A percentile compares a stretch with the other conserved stretches of the same genome.
phyloP scores from a whole-genome alignment of 2,329 filamentous ascomycete species.

The Neofusicoccum umdonicola region DNA sequence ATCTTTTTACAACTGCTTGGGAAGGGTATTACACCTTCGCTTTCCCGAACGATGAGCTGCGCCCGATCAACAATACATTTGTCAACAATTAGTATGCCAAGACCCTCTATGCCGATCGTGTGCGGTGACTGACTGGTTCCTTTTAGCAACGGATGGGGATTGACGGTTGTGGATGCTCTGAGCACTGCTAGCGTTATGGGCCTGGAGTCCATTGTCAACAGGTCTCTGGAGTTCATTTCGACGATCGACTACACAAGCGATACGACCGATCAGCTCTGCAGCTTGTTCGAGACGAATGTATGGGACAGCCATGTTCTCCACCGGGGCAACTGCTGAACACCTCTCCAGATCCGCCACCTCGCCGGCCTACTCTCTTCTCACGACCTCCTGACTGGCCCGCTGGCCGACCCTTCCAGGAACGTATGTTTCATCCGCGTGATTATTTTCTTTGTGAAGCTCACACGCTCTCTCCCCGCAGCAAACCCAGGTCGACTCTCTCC shows the following conservation, averaged over 20 bases:
- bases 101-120: neutral
- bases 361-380: slow-evolving; percentile 75
- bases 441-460: neutral
- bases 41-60: slow-evolving; percentile 73
- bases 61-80: slow-evolving; percentile 63
- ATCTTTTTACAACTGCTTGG: slow-evolving; percentile 36
- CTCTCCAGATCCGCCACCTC: slow-evolving; percentile 71
- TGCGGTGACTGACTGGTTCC: neutral
- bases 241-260: slow-evolving; percentile 63
- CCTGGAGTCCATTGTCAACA: slow-evolving; percentile 63
- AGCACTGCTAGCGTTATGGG: slow-evolving; percentile 78
- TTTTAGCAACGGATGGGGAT: slow-evolving; percentile 76
- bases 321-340: neutral
- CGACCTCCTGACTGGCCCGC: slow-evolving; percentile 69
- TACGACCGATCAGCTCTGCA: slow-evolving; percentile 58
- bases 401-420: slow-evolving; percentile 47
- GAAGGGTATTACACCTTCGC: slow-evolving; percentile 65
- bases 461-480: slow-evolving; percentile 37
- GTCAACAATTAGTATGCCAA: slow-evolving; percentile 65
- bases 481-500: slow-evolving; percentile 61
- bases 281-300: slow-evolving; percentile 75
- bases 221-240: slow-evolving; percentile 69
- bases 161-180: slow-evolving; percentile 76
- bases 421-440: neutral
- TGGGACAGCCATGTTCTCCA: no score